phyloP scores from a whole-genome alignment of 257 asterid genomes.

The Lantana camara region DNA sequence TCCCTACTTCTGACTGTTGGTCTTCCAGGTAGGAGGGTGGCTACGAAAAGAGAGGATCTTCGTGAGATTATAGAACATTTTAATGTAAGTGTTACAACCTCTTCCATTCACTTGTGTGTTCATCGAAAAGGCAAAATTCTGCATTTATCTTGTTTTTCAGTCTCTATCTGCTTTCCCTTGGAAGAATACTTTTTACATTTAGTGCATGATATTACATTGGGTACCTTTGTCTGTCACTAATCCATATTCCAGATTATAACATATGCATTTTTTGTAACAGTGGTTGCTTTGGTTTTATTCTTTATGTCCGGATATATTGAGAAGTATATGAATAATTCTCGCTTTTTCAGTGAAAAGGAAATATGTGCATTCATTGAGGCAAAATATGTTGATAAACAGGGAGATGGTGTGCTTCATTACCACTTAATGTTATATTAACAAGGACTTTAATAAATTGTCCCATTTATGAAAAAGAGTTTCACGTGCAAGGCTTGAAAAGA shows the following conservation, averaged over 20 bases:
- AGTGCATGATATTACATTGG: not conserved
- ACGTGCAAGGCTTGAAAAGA: too few relatives aligned
- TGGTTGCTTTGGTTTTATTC: not conserved
- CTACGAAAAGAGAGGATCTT: slow-evolving; percentile 74
- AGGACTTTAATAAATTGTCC: too few relatives aligned
- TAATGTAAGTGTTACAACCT: slow-evolving; percentile 63
- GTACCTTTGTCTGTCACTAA: not conserved
- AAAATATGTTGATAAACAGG: too few relatives aligned
- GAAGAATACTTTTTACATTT: not conserved
- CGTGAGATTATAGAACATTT: slow-evolving; percentile 84
- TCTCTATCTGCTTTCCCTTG: slow-evolving; percentile 1
- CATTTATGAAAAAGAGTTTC: too few relatives aligned
- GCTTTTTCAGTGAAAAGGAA: too few relatives aligned
- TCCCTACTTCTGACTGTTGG: slow-evolving; percentile 16
- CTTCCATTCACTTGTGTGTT: slow-evolving; percentile 1
- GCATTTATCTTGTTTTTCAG: not conserved
- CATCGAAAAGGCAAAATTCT: not conserved
- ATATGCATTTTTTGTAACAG: too few relatives aligned
- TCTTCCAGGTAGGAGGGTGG: slow-evolving; percentile 72
- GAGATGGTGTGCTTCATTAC: too few relatives aligned
- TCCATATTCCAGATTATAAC: not conserved
- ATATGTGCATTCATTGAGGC: too few relatives aligned
- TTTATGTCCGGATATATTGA: too few relatives aligned
- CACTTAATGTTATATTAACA: too few relatives aligned
- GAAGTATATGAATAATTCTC: too few relatives aligned